Conservation (phyloP, 139 green algal species). For the Desmodesmus armatus region DNA sequence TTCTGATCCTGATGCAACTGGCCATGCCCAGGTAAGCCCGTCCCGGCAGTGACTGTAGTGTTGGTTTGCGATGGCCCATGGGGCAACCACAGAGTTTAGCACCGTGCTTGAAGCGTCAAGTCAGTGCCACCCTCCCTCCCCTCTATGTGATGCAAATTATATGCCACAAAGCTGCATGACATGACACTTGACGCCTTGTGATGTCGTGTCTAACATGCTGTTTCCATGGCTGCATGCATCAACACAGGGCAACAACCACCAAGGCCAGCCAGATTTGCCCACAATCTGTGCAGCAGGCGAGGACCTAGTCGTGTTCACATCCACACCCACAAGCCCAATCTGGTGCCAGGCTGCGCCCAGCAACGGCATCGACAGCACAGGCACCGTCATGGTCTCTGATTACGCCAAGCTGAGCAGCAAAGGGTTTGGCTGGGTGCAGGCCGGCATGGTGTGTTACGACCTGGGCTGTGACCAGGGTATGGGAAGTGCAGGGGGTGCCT, state of each 20-base stretch:
- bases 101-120: too few relatives aligned
- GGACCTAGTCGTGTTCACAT: not conserved
- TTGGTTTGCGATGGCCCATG: too few relatives aligned
- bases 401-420: not conserved
- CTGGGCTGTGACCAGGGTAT: constrained; percentile 5
- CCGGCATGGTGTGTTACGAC: not conserved
- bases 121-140: not conserved
- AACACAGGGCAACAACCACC: too few relatives aligned
- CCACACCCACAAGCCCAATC: too few relatives aligned
- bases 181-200: not conserved
- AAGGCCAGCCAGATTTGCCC: not conserved
- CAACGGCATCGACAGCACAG: not conserved
- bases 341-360: too few relatives aligned
- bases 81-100: too few relatives aligned
- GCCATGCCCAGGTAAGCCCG: too few relatives aligned
- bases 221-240: not conserved
- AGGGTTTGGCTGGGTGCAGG: not conserved
- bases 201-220: not conserved
- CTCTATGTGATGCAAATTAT: not conserved
- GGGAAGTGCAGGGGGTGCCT: too few relatives aligned
- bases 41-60: too few relatives aligned
- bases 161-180: not conserved
- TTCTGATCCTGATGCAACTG: too few relatives aligned
- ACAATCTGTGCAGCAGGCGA: not conserved
- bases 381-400: not conserved